Evolutionary conservation across 768 basidiomycete genomes (phyloP).

Genomic region (Mycena chlorophos): DNA sequence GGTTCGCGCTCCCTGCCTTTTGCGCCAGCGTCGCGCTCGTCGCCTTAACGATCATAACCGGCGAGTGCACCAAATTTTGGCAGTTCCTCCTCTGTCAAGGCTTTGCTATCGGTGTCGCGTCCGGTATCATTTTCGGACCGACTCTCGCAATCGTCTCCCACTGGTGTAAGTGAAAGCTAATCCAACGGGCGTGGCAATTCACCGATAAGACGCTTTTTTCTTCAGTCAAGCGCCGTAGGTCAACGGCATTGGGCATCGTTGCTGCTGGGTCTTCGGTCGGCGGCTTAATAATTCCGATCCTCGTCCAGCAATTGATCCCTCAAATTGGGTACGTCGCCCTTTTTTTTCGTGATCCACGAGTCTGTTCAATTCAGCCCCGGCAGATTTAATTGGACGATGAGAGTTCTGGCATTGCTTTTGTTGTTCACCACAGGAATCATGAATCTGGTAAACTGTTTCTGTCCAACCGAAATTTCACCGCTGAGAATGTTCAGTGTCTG

Average conservation of each 20-base stretch:
- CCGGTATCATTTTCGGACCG: conserved; percentile 64
- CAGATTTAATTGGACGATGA: conserved; percentile 80
- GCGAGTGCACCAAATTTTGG: conserved; percentile 75
- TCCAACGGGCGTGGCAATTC: neutral
- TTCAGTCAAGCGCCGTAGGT: conserved; percentile 12
- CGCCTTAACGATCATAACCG: conserved; percentile 59
- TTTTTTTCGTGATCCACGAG: neutral
- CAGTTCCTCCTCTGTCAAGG: conserved; percentile 79
- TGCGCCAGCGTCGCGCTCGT: conserved; percentile 52
- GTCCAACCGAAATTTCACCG: neutral
- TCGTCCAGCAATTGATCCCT: conserved; percentile 55
- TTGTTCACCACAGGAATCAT: conserved; percentile 50
- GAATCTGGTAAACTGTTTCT: conserved; percentile 43
- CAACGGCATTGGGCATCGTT: conserved; percentile 51
- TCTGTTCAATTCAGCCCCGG: neutral
- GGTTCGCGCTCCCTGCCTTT: conserved; percentile 53
- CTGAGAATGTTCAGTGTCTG: conserved; percentile 31
- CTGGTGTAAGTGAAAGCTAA: conserved; percentile 59
- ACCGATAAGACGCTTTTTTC: neutral
- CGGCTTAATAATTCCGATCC: conserved; percentile 67
- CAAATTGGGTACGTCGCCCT: conserved; percentile 38
- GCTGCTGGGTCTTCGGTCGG: conserved; percentile 70
- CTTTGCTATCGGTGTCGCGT: conserved; percentile 59
- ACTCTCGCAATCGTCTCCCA: conserved; percentile 62
- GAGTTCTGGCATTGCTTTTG: conserved; percentile 66